Evolutionary conservation across 2,329 filamentous ascomycete species (phyloP).

Genomic region (Colletotrichum neosansevieriae): DNA sequence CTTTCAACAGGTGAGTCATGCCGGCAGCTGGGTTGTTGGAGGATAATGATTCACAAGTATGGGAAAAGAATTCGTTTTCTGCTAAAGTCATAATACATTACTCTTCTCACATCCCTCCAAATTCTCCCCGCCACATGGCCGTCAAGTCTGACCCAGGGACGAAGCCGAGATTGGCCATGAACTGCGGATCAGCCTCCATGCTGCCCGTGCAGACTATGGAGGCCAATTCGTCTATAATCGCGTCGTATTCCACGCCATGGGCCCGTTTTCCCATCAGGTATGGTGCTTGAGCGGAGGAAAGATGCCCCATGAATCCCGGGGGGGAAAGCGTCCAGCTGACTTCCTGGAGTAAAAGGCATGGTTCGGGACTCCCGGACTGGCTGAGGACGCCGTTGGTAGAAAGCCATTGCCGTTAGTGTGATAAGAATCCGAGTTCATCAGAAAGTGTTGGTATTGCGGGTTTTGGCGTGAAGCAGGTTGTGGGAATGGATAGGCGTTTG

Average conservation of each 20-base stretch:
- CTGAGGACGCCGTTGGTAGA: slow-evolving; percentile 29
- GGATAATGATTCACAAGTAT: neutral
- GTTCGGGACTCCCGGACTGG: slow-evolving; percentile 40
- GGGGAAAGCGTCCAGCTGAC: slow-evolving; percentile 37
- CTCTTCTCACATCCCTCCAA: slow-evolving; percentile 45
- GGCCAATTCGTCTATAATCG: slow-evolving; percentile 64
- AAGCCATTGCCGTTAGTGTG: slow-evolving; percentile 23
- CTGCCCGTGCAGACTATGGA: slow-evolving; percentile 63
- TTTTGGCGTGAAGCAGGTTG: slow-evolving; percentile 22
- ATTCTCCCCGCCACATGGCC: slow-evolving; percentile 59
- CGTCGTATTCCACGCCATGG: slow-evolving; percentile 60
- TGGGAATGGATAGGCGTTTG: slow-evolving; percentile 26
- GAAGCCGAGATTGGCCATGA: slow-evolving; percentile 76
- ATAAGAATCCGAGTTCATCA: slow-evolving; percentile 28
- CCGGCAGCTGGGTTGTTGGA: neutral
- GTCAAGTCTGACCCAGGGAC: slow-evolving; percentile 71
- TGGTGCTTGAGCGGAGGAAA: slow-evolving; percentile 43
- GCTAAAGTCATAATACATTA: slow-evolving; percentile 35
- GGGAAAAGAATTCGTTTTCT: slow-evolving; percentile 20
- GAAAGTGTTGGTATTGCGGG: slow-evolving; percentile 21
- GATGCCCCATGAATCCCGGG: slow-evolving; percentile 32
- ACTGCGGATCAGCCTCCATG: slow-evolving; percentile 69
- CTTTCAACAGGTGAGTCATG: neutral
- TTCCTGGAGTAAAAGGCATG: slow-evolving; percentile 39
- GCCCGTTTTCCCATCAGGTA: slow-evolving; percentile 42